A percentile compares a stretch with the other conserved stretches of the same genome.
Conservation (phyloP, 306 rosid genomes). For the Vicia faba region DNA sequence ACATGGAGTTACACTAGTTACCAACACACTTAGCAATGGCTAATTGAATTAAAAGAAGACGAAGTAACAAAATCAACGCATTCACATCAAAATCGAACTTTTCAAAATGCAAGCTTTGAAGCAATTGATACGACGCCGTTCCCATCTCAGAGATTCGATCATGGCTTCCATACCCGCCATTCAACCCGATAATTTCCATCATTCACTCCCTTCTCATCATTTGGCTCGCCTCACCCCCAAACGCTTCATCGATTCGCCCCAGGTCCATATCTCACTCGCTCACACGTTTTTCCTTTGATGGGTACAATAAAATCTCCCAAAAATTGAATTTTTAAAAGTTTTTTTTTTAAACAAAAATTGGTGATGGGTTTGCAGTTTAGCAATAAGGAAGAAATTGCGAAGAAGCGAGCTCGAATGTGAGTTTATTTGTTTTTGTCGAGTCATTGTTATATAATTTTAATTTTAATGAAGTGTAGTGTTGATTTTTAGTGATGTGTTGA, state of each 20-base stretch:
- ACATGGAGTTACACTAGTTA: not conserved
- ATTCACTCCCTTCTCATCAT: conserved; percentile 38
- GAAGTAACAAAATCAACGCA: not conserved
- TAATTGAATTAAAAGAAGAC: too few relatives aligned
- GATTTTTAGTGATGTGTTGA: conserved; percentile 27
- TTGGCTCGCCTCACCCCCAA: conserved; percentile 66
- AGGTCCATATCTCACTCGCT: conserved; percentile 47
- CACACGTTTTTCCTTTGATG: not conserved
- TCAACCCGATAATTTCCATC: conserved; percentile 26
- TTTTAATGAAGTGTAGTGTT: conserved; percentile 9
- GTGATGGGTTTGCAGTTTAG: conserved; percentile 52
- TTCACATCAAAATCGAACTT: too few relatives aligned
- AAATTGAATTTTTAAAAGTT: not conserved
- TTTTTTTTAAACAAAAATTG: not conserved
- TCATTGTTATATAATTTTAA: conserved; percentile 9
- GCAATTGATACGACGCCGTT: conserved; percentile 46
- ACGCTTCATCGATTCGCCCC: conserved; percentile 79
- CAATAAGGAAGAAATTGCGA: conserved; percentile 62
- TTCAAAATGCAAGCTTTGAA: conserved; percentile 58
- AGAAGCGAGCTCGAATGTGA: conserved; percentile 92
- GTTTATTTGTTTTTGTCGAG: conserved; percentile 35
- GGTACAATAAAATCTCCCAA: conserved; percentile 13
- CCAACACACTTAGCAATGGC: too few relatives aligned
- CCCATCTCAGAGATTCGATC: conserved; percentile 42
- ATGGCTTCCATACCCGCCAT: conserved; percentile 21